phyloP scores from a whole-genome alignment of 352 stramenopile genomes.

The Pythium sp. region DNA sequence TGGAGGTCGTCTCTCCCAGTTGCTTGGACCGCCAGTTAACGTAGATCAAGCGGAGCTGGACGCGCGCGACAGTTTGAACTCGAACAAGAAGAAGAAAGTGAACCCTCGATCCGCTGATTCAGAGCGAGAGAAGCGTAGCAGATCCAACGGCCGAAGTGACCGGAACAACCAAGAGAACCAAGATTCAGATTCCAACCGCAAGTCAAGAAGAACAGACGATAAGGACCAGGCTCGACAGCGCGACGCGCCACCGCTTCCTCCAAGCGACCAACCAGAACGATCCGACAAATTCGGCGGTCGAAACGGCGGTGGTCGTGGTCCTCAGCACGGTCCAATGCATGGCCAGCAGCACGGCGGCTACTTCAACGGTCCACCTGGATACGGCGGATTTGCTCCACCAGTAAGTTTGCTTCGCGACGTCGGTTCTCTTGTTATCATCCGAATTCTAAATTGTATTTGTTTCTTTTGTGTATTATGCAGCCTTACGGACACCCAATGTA shows the following conservation, averaged over 20 bases:
- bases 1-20: constrained; percentile 35
- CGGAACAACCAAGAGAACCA: constrained; percentile 32
- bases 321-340: constrained; percentile 19
- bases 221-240: constrained; percentile 17
- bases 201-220: constrained; percentile 23
- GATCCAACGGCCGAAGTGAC: constrained; percentile 10
- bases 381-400: constrained; percentile 50
- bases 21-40: constrained; percentile 73
- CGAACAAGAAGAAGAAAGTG: constrained; percentile 61
- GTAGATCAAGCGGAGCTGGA: constrained; percentile 77
- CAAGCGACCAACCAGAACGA: constrained; percentile 28
- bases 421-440: not conserved
- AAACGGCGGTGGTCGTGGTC: constrained; percentile 12
- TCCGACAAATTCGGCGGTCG: constrained; percentile 20
- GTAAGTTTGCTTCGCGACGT: constrained; percentile 30
- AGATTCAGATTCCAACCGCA: constrained; percentile 19
- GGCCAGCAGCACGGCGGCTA: constrained; percentile 37
- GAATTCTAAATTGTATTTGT: constrained; percentile 2
- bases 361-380: constrained; percentile 64
- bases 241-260: constrained; percentile 25
- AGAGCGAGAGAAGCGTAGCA: constrained; percentile 9
- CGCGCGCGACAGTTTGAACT: constrained; percentile 51
- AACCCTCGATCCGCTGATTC: constrained; percentile 16
- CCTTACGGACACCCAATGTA: constrained; percentile 67
- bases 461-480: constrained; percentile 23